Evolutionary conservation across 768 basidiomycete genomes (phyloP).

Genomic region (Podaxis sp.): DNA sequence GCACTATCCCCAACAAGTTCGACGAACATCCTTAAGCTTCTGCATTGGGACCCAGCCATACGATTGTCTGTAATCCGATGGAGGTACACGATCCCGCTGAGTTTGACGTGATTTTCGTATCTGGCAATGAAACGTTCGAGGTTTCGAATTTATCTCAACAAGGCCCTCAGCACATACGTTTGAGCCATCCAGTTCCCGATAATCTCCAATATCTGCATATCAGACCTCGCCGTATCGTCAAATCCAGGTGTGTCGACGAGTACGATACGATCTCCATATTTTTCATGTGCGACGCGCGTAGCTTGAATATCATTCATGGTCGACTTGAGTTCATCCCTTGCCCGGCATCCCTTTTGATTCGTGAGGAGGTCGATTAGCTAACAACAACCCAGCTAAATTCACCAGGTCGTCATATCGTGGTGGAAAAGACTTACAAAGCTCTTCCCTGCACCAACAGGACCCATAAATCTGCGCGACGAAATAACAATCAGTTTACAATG

Average conservation of each 20-base stretch:
- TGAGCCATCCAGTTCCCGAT: constrained; percentile 1
- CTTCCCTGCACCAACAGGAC: constrained; percentile 8
- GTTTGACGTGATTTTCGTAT: not conserved
- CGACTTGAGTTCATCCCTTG: not conserved
- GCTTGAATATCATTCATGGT: not conserved
- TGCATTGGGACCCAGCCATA: constrained; percentile 34
- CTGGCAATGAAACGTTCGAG: not conserved
- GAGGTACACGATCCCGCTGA: constrained; percentile 37
- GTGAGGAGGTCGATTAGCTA: constrained; percentile 10
- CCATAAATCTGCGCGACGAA: not conserved
- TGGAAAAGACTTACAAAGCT: constrained; percentile 4
- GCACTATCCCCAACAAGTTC: constrained; percentile 41
- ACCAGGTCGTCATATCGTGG: not conserved
- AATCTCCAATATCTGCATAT: constrained; percentile 2
- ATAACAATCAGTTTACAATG: not conserved
- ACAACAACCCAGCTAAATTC: too few relatives aligned
- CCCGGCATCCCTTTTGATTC: not conserved
- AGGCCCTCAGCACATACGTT: not conserved
- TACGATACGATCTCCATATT: constrained; percentile 6
- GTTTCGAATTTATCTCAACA: too few relatives aligned
- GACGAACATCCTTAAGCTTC: constrained; percentile 41
- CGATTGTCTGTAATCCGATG: constrained; percentile 38
- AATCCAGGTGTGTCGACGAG: constrained; percentile 12
- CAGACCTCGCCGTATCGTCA: not conserved
- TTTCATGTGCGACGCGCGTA: not conserved